Evolutionary conservation across 2,329 filamentous ascomycete genomes (phyloP), one percentile per base, ranked within the genome.

Genomic region (Alternaria angustiovoidea): DNA sequence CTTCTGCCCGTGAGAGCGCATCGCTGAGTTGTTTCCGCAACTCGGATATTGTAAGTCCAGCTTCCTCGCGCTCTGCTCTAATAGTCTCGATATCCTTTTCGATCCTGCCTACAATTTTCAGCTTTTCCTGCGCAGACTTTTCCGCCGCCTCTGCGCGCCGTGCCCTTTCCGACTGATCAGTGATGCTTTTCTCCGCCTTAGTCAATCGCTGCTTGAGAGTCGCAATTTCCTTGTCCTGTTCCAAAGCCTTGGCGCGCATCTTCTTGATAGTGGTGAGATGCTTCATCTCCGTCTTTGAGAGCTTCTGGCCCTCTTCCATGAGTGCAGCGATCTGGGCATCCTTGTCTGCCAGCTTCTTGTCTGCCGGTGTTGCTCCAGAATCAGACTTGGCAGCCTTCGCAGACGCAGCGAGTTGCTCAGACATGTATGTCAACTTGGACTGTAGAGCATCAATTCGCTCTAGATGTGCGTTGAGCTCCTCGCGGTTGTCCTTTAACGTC

Each of bases 391-490:
- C 85, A 66, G 88, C 87, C 72, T 89, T 90, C 1, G 95, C 92
- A 0, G 89, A 84, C 32, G 94, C 90, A 0, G 91, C 87, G 12
- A 91, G 89, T 72, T 94, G 91, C 62, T 90, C 90, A 2, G 94
- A 89, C 12, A 99, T 82, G 72, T 96, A 97, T 67, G 94, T 90
- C 28, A 99, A 81, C 75, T 99, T 98, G 7, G 93, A 88, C 76
- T 98, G 92, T 1, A 99, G 81, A 4, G 94, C 91, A 81, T 99
- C 95, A 56, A 97, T 95, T 36, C 91, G 89, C 79, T 99, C 95
- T 7, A 94, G 86, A 64, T 97, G 92, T 49, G 86, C 86, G 70
- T 95, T 89, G 41, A 93, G 85, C 75, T 98, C 95, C 69, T 95
- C 92, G 59, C 94, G 90, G 66, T 92, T 87, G 63, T 88, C 86